Conservation (phyloP, 2,329 filamentous ascomycete genomes). For the Hirsutella minnesotensis region DNA sequence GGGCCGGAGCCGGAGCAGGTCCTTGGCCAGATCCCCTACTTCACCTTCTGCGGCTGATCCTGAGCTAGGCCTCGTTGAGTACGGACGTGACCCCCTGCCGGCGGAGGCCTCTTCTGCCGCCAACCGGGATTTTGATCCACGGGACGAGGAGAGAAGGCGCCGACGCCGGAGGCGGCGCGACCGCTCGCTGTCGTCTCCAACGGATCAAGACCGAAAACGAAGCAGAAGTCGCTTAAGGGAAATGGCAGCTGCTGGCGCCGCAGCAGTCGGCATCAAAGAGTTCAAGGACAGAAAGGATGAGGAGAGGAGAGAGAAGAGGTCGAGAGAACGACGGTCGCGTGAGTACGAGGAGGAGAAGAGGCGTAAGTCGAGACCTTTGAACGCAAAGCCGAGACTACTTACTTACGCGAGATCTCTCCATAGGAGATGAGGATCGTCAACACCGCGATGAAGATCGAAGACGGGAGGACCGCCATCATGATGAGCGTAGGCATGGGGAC, state of each 20-base stretch:
- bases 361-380: constrained; percentile 12
- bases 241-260: constrained; percentile 45
- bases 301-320: constrained; percentile 23
- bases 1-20: constrained; percentile 35
- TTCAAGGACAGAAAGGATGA: constrained; percentile 38
- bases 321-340: constrained; percentile 15
- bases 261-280: constrained; percentile 51
- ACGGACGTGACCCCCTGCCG: constrained; percentile 46
- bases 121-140: constrained; percentile 33
- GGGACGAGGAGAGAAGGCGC: constrained; percentile 30
- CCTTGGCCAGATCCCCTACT: constrained; percentile 36
- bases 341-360: constrained; percentile 7
- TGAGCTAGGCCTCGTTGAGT: constrained; percentile 58
- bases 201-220: constrained; percentile 28
- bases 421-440: constrained; percentile 3
- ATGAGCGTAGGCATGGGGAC: constrained; percentile 19
- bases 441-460: no score
- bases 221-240: constrained; percentile 44
- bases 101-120: constrained; percentile 24
- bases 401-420: constrained; percentile 7
- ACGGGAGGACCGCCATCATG: constrained; percentile 14
- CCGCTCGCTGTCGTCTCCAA: constrained; percentile 22
- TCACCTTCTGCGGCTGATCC: constrained; percentile 46
- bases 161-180: constrained; percentile 26
- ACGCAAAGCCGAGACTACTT: not conserved